Conservation (phyloP, 2,329 filamentous ascomycete genomes). For the Paraconiothyrium brasiliense region DNA sequence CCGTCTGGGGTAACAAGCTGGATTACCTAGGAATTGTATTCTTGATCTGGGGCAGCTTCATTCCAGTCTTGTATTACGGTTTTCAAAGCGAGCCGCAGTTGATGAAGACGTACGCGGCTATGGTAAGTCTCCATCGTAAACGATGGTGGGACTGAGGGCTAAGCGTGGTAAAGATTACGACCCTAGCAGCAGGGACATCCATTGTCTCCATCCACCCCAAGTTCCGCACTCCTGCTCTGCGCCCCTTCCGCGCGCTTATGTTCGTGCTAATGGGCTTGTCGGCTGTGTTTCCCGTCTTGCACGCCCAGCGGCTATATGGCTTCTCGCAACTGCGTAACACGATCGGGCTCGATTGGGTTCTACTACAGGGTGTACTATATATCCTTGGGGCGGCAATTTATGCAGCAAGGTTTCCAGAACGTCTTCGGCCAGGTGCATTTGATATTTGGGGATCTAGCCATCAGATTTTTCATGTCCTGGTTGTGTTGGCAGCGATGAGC, state of each 20-base stretch:
- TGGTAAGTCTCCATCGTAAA: constrained; percentile 59
- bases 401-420: constrained; percentile 85
- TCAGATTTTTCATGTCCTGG: constrained; percentile 93
- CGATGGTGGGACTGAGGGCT: neutral
- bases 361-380: constrained; percentile 83
- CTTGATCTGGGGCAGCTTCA: constrained; percentile 89
- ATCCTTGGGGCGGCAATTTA: constrained; percentile 87
- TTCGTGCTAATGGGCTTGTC: constrained; percentile 89
- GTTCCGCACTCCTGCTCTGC: constrained; percentile 84
- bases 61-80: constrained; percentile 76
- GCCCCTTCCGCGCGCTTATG: constrained; percentile 86
- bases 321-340: constrained; percentile 70
- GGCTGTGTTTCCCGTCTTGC: constrained; percentile 82
- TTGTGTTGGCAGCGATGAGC: constrained; percentile 80
- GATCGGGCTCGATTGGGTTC: constrained; percentile 83
- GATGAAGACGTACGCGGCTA: constrained; percentile 76
- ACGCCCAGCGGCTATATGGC: constrained; percentile 76
- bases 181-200: constrained; percentile 79
- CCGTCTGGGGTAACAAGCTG: constrained; percentile 87
- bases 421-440: constrained; percentile 77
- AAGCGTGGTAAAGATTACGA: constrained; percentile 69
- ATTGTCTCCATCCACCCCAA: constrained; percentile 79
- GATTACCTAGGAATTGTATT: constrained; percentile 95
- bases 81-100: constrained; percentile 70
- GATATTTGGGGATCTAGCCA: constrained; percentile 95